These are phyloP conservation scores for Coemansia sp. DNA, from an alignment of 192 early-diverging fungal species.

Conservation along the genomic window DNA sequence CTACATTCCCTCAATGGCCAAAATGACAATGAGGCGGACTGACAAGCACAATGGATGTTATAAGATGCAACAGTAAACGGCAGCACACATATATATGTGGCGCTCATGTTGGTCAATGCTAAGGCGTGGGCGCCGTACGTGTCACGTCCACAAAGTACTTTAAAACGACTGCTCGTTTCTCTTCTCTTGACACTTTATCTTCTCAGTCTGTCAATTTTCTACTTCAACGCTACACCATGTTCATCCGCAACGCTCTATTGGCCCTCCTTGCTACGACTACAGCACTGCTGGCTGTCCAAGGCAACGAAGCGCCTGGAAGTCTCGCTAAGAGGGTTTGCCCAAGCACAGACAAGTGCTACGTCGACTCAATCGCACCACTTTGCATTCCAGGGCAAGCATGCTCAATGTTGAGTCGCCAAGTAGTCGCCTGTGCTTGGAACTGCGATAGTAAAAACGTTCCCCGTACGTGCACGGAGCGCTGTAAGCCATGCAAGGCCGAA, in stretches of 20 bases:
- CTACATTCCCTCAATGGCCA: not conserved
- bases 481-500: slow-evolving; percentile 37
- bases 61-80: not conserved
- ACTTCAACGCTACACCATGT: not conserved
- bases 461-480: slow-evolving; percentile 19
- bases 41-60: not conserved
- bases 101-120: not conserved
- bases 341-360: slow-evolving; percentile 26
- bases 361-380: slow-evolving; percentile 7
- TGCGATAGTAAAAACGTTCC: slow-evolving; percentile 17
- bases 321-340: slow-evolving; percentile 15
- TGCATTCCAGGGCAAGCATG: slow-evolving; percentile 25
- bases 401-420: slow-evolving; percentile 1
- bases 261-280: slow-evolving; percentile 7
- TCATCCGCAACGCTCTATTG: not conserved
- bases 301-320: not conserved
- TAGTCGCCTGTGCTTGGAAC: slow-evolving; percentile 27
- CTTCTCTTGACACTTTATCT: not conserved
- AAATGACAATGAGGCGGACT: not conserved
- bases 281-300: not conserved
- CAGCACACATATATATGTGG: not conserved
- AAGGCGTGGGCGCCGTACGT: not conserved
- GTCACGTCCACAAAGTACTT: not conserved
- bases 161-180: not conserved
- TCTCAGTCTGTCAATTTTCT: not conserved